Evolutionary conservation across 495 filamentous ascomycete species (phyloP).

Genomic region (Wilcoxina mikolae): DNA sequence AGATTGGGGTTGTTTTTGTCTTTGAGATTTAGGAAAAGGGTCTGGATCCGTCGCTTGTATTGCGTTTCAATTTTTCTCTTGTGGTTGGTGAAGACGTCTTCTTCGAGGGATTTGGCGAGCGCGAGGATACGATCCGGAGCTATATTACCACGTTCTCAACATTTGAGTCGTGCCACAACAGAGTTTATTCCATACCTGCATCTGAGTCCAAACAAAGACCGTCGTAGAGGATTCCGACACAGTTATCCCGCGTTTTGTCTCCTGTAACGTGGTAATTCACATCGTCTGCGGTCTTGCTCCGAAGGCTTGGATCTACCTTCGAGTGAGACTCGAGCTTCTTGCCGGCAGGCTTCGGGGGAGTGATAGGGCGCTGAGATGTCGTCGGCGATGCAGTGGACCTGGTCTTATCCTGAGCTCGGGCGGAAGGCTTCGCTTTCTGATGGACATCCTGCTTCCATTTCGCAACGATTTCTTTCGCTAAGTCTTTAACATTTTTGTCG

Average conservation of each 20-base stretch:
- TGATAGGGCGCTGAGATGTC: constrained; percentile 28
- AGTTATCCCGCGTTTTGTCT: constrained; percentile 59
- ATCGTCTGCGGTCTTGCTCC: constrained; percentile 64
- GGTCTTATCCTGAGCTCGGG: constrained; percentile 35
- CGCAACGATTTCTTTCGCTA: constrained; percentile 64
- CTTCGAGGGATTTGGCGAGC: constrained; percentile 49
- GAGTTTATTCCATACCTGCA: constrained; percentile 32
- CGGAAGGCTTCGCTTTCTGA: constrained; percentile 45
- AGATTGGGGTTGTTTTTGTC: constrained; percentile 69
- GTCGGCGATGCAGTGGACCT: constrained; percentile 31
- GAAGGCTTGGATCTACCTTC: constrained; percentile 60
- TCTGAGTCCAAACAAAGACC: constrained; percentile 49
- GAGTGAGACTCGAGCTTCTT: constrained; percentile 38
- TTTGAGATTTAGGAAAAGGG: constrained; percentile 85
- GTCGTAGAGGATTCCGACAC: constrained; percentile 84
- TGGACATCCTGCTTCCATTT: constrained; percentile 79
- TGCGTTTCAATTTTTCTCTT: constrained; percentile 50
- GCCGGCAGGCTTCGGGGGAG: constrained; percentile 32
- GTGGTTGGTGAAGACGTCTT: constrained; percentile 56
- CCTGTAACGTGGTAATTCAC: constrained; percentile 56
- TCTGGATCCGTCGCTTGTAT: constrained; percentile 78
- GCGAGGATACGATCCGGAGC: constrained; percentile 35
- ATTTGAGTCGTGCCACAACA: background rate
- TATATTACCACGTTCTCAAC: constrained; percentile 8
- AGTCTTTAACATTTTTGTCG: constrained; percentile 56